Evolutionary conservation across 1,284 basidiomycete genomes (phyloP), one percentile per base, ranked within the genome.

Genomic region (Trametes pubescens): DNA sequence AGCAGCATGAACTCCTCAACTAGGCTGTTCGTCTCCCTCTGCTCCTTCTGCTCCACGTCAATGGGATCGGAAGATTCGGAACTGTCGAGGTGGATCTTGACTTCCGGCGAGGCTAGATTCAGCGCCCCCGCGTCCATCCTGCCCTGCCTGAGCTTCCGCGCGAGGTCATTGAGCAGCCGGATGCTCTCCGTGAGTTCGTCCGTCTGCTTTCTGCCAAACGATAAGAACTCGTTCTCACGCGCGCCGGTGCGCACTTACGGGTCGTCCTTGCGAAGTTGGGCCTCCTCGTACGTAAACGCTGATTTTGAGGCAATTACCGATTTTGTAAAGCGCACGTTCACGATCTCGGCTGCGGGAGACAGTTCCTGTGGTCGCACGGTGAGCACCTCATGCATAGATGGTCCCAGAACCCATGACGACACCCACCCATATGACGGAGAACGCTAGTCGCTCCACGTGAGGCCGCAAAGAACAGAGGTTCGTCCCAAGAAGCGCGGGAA

Each of bases 1-100:
- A 99, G 87, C 66, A 99, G 81, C 98, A 99, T 99, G 78, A 99
- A 99, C 78, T 99, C 98, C 76, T 99, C 98, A 1, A 99, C 98
- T 11, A 99, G 81, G 68, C 93, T 96, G 76, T 99, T 99, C 13
- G 98, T 99, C 80, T 99, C 96, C 38, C 86, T 81, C 73, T 94
- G 77, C 73, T 96, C 91, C 77, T 99, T 99, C 76, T 98, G 96
- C 79, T 99, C 96, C 4, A 99, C 96, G 70, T 99, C 97, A 67
- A 99, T 94, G 0, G 98, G 98, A 61, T 96, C 97, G 0, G 94
- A 92, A 0, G 92, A 93, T 76, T 99, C 98, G 3, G 94, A 82
- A 66, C 91, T 95, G 74, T 98, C 94, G 34, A 99, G 84, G 70
- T 99, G 91, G 66, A 99, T 96, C 77, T 97, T 98, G 75, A 99